Conservation (phyloP, 805 yeast genomes). For the Teunomyces gatunensis region DNA sequence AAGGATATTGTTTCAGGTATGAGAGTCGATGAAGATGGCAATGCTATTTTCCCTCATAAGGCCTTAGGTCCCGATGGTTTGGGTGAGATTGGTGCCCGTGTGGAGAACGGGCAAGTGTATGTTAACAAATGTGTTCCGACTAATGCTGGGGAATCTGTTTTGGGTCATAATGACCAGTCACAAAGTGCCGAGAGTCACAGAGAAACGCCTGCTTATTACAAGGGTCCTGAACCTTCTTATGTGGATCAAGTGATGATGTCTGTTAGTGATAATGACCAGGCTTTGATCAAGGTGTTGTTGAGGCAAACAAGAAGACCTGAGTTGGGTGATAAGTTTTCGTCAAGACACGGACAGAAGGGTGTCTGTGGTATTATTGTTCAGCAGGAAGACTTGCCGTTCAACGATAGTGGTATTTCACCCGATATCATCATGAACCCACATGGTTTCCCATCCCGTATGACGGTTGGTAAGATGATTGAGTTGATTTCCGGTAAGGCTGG, state of each 20-base stretch:
- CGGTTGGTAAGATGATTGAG: constrained; percentile 98
- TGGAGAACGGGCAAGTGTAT: constrained; percentile 91
- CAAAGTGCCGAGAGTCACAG: constrained; percentile 60
- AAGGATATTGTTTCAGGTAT: constrained; percentile 89
- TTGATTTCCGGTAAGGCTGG: constrained; percentile 97
- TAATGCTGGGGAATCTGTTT: constrained; percentile 68
- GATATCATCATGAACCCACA: constrained; percentile 99
- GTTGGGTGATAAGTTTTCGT: constrained; percentile 94
- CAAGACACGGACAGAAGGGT: constrained; percentile 98
- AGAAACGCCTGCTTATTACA: constrained; percentile 87
- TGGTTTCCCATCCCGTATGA: constrained; percentile 99
- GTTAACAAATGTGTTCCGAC: constrained; percentile 92
- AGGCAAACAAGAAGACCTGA: constrained; percentile 98
- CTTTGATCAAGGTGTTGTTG: constrained; percentile 83
- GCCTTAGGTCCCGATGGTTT: constrained; percentile 92
- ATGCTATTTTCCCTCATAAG: constrained; percentile 82
- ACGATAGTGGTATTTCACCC: constrained; percentile 87
- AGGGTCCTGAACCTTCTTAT: constrained; percentile 94
- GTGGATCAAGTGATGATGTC: constrained; percentile 98
- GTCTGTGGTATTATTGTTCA: constrained; percentile 98
- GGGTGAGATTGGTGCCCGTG: constrained; percentile 91
- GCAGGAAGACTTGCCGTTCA: constrained; percentile 95
- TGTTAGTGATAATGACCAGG: constrained; percentile 92
- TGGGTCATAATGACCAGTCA: constrained; percentile 35
- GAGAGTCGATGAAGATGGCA: constrained; percentile 78